These are phyloP conservation scores for Aspergillus spinulosporus DNA, from an alignment of 2,329 filamentous ascomycete genomes.

Conservation along the genomic window DNA sequence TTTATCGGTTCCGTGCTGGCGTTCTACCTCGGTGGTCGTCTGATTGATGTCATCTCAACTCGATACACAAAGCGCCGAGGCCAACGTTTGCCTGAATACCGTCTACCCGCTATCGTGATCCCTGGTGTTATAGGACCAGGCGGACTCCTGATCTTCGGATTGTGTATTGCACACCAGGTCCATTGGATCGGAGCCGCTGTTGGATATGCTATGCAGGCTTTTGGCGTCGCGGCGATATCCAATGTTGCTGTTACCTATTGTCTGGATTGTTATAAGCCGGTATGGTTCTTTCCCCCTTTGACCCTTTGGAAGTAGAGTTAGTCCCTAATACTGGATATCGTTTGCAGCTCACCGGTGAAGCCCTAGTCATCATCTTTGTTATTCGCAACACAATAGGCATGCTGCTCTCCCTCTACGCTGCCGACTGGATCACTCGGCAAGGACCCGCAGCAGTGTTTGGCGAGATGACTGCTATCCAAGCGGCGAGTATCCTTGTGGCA, in stretches of 20 bases:
- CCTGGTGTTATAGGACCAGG: conserved; percentile 27
- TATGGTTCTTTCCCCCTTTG: conserved; percentile 9
- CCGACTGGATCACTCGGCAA: conserved; percentile 28
- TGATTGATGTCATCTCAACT: conserved; percentile 32
- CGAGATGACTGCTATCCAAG: conserved; percentile 30
- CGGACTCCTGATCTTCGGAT: conserved; percentile 28
- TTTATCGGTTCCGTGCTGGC: conserved; percentile 29
- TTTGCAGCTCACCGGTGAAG: conserved; percentile 28
- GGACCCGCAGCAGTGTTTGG: conserved; percentile 26
- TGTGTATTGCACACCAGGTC: conserved; percentile 25
- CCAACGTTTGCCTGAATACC: conserved; percentile 27
- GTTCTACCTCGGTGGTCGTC: conserved; percentile 30
- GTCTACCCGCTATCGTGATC: conserved; percentile 30
- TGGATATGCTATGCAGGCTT: conserved; percentile 31
- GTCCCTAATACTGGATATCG: not conserved
- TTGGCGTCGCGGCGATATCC: conserved; percentile 30
- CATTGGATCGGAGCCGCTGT: conserved; percentile 29
- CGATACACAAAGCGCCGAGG: conserved; percentile 26
- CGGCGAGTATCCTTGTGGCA: conserved; percentile 23
- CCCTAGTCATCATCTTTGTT: conserved; percentile 30
- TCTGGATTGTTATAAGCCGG: conserved; percentile 28
- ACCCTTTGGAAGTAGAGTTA: too few species aligned
- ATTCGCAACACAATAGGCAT: conserved; percentile 31
- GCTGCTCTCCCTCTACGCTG: conserved; percentile 28
- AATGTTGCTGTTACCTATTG: conserved; percentile 31